Percentiles rank a stretch among this genome's conserved stretches.
phyloP scores from a whole-genome alignment of 1,139 yeast species.

The Debaryomyces coudertii region DNA sequence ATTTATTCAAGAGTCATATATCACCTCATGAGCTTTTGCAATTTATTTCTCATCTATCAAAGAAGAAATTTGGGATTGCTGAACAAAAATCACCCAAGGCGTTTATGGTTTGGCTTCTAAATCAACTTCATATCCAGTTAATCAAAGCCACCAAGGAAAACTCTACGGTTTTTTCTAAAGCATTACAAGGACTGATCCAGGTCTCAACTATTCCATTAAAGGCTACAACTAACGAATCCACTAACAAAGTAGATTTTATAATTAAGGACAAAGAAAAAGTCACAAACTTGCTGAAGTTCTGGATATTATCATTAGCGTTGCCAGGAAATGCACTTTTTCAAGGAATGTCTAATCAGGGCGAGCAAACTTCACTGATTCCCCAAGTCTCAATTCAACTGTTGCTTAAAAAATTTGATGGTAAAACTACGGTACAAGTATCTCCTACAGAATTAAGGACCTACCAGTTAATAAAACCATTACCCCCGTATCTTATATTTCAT shows the following conservation, averaged over 20 bases:
- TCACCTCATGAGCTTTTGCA: slow-evolving; percentile 71
- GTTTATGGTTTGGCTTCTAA: slow-evolving; percentile 63
- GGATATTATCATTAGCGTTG: slow-evolving; percentile 60
- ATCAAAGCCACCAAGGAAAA: slow-evolving; percentile 20
- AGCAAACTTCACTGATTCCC: slow-evolving; percentile 43
- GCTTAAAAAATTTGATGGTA: slow-evolving; percentile 48
- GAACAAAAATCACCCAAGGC: slow-evolving; percentile 53
- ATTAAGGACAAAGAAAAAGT: slow-evolving; percentile 19
- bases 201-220: slow-evolving; percentile 30
- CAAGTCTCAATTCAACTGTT: slow-evolving; percentile 54
- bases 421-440: slow-evolving; percentile 20
- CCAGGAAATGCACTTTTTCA: slow-evolving; percentile 60
- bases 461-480: slow-evolving; percentile 44
- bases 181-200: slow-evolving; percentile 58
- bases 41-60: slow-evolving; percentile 43
- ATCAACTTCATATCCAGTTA: slow-evolving; percentile 46
- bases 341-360: slow-evolving; percentile 35
- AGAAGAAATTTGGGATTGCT: slow-evolving; percentile 42
- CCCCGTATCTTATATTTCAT: slow-evolving; percentile 58
- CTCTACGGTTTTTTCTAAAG: slow-evolving; percentile 20
- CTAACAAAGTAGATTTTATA: slow-evolving; percentile 27
- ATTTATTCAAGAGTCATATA: slow-evolving; percentile 59
- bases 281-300: slow-evolving; percentile 46
- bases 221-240: slow-evolving; percentile 21
- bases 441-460: slow-evolving; percentile 35